These are phyloP conservation scores for Aureobasidium melanogenum DNA, from an alignment of 2,329 filamentous ascomycete species.

Conservation along the genomic window DNA sequence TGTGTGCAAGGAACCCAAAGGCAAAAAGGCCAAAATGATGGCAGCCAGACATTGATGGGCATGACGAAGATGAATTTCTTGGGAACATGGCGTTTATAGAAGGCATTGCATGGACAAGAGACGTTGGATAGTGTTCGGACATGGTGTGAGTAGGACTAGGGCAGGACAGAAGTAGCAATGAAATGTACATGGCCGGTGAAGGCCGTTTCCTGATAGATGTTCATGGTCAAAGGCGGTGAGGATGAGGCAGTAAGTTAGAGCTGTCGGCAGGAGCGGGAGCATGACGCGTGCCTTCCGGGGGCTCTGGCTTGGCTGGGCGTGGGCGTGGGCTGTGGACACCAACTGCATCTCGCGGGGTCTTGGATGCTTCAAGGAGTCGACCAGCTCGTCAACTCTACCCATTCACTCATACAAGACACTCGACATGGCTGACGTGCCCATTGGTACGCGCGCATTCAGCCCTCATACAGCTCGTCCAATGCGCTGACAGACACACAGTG, in stretches of 20 bases:
- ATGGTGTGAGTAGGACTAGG: not conserved
- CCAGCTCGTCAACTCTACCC: not conserved
- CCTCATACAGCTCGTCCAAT: slow-evolving; percentile 15
- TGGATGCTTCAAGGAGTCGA: not conserved
- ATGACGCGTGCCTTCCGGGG: slow-evolving; percentile 11
- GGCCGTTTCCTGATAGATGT: too few species aligned
- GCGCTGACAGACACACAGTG: slow-evolving; percentile 47
- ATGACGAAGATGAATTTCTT: not conserved
- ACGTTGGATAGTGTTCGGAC: not conserved
- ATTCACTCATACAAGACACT: not conserved
- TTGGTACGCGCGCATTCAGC: slow-evolving; percentile 29
- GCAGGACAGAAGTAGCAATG: not conserved
- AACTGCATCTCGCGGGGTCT: slow-evolving; percentile 3
- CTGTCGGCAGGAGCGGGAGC: not conserved
- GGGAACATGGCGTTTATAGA: not conserved
- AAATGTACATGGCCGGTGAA: not conserved
- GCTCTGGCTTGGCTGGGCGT: not conserved
- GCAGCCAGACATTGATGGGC: slow-evolving; percentile 4
- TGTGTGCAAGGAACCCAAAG: slow-evolving; percentile 31
- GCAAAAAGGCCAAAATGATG: slow-evolving; percentile 5
- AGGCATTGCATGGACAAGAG: not conserved
- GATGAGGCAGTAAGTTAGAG: not conserved
- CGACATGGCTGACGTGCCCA: slow-evolving; percentile 41
- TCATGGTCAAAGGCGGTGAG: not conserved
- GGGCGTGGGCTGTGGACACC: not conserved